These are phyloP conservation scores for Umbelopsis isabellina DNA, from an alignment of 192 early-diverging fungal genomes.

Conservation along the genomic window DNA sequence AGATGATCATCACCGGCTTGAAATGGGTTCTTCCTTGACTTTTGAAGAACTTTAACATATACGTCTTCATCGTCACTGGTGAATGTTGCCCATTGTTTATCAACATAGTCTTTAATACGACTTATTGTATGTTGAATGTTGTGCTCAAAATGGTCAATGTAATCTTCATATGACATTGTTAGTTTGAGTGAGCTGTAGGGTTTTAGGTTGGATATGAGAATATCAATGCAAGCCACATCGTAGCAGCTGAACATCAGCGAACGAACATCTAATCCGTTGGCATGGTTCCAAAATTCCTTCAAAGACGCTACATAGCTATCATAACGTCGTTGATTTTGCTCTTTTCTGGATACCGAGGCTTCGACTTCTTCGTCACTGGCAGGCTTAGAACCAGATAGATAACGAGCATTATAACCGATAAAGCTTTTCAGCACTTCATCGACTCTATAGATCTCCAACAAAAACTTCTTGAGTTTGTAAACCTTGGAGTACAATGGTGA, in stretches of 20 bases:
- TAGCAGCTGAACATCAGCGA: conserved; percentile 51
- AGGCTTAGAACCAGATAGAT: background rate
- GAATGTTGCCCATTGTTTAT: conserved; percentile 27
- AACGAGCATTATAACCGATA: conserved; percentile 11
- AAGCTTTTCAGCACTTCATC: conserved; percentile 50
- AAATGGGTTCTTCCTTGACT: conserved; percentile 15
- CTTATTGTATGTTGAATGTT: background rate
- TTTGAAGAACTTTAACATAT: conserved; percentile 29
- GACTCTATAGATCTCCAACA: conserved; percentile 47
- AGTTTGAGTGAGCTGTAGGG: conserved; percentile 14
- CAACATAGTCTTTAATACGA: conserved; percentile 3
- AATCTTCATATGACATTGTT: conserved; percentile 10
- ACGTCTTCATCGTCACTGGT: conserved; percentile 32
- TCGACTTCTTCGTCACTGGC: conserved; percentile 6
- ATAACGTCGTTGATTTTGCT: background rate
- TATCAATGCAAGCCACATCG: conserved; percentile 48
- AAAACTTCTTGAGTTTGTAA: conserved; percentile 48
- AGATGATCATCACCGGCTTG: conserved; percentile 4
- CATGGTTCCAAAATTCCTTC: conserved; percentile 36
- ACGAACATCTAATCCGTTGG: conserved; percentile 25
- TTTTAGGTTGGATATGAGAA: conserved; percentile 32
- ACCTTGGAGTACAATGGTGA: conserved; percentile 57
- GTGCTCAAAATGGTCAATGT: conserved; percentile 9
- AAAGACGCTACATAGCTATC: conserved; percentile 18
- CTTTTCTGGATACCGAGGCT: background rate